A percentile compares a stretch with the other conserved stretches of the same genome.
Evolutionary conservation across 805 yeast species (phyloP).

Genomic region (Metschnikowia sp.): DNA sequence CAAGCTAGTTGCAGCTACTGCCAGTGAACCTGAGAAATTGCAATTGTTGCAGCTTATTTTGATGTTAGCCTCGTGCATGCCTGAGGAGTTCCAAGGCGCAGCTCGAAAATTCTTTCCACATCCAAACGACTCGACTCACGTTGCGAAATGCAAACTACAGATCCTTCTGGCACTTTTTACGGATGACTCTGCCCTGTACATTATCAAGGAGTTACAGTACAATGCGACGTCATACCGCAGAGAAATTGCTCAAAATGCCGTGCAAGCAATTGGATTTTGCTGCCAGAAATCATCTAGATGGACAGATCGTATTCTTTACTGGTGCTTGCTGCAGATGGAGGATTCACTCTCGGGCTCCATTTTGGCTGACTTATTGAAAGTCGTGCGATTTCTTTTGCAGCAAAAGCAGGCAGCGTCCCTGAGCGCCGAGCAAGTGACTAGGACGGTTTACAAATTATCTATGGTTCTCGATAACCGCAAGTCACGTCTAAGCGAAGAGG

Average conservation of each 20-base stretch:
- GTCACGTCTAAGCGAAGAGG: constrained; percentile 34
- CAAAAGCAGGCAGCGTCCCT: constrained; percentile 28
- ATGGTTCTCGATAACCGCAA: constrained; percentile 7
- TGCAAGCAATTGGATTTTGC: constrained; percentile 61
- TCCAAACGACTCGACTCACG: constrained; percentile 47
- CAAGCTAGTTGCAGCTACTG: constrained; percentile 33
- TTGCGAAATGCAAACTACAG: constrained; percentile 54
- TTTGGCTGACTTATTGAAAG: constrained; percentile 65
- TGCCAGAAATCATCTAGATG: constrained; percentile 48
- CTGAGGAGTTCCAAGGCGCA: constrained; percentile 27
- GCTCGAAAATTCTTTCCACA: constrained; percentile 51
- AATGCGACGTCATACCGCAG: constrained; percentile 35
- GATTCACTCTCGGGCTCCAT: constrained; percentile 22
- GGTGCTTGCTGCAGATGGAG: constrained; percentile 56
- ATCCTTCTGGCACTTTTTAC: constrained; percentile 58
- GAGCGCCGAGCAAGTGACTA: constrained; percentile 37
- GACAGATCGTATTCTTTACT: constrained; percentile 53
- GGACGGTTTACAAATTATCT: constrained; percentile 52
- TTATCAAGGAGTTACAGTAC: constrained; percentile 63
- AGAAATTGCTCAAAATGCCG: constrained; percentile 43
- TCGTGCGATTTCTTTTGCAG: constrained; percentile 70
- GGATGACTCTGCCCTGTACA: constrained; percentile 48
- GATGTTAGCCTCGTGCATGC: constrained; percentile 9
- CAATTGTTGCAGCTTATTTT: constrained; percentile 46
- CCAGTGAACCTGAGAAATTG: constrained; percentile 19